Evolutionary conservation across 2,329 filamentous ascomycete species (phyloP), one percentile per base, ranked within the genome.

Genomic region (Neonectria coccinea): DNA sequence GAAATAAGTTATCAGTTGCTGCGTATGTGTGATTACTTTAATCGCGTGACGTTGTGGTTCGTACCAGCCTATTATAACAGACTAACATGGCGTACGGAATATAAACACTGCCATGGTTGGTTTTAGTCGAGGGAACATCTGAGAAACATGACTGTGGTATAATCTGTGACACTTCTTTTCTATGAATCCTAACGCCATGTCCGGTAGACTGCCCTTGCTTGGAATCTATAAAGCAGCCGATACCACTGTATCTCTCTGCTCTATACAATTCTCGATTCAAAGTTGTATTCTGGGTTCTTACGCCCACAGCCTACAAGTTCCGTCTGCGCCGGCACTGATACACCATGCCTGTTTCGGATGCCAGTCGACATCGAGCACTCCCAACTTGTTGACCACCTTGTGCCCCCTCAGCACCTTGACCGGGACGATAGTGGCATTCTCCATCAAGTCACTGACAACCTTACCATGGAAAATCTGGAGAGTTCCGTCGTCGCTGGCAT

Each of bases 381-480:
- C 96, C 62, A 99, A 81, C 70, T 94, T 91, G 75, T 88, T 91
- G 75, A 92, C 91, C 3, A 98, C 89, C 80, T 91, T 92, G 81
- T 99, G 96, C 1, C 96, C 96, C 75, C 88, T 91, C 53, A 99
- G 85, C 75, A 97, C 93, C 85, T 98, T 99, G 67, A 99, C 86
- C 9, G 96, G 96, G 56, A 98, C 96, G 75, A 99, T 97, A 14
- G 91, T 97, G 7, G 96, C 94, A 75, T 97, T 97, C 83, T 97
- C 94, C 88, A 99, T 93, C 77, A 97, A 84, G 78, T 99, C 96
- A 66, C 90, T 93, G 31, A 97, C 94, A 29, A 98, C 95, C 80
- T 95, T 97, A 61, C 94, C 95, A 78, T 98, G 95, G 88, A 98
- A 98, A 58, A 99, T 92, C 79, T 99, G 96, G 70, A 98, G 82